These are phyloP conservation scores for Lentithecium fluviatile DNA, from an alignment of 495 filamentous ascomycete species.

Conservation along the genomic window DNA sequence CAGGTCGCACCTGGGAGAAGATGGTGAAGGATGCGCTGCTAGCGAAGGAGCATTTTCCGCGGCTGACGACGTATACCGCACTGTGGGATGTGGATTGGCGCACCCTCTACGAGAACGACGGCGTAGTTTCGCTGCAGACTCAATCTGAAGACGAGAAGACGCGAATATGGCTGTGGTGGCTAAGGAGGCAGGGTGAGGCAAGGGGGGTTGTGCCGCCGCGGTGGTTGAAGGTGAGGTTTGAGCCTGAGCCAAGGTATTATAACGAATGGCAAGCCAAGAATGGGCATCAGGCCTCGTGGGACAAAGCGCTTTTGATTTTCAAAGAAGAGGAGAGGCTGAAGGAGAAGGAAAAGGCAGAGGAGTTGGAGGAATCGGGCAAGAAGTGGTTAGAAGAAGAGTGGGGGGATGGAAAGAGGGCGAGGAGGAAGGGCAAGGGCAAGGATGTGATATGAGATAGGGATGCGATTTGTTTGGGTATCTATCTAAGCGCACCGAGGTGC, in stretches of 20 bases:
- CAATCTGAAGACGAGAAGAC: neutral
- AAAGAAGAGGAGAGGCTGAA: neutral
- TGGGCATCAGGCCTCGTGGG: neutral
- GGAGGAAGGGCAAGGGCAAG: neutral
- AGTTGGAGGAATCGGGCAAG: neutral
- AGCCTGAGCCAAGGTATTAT: neutral
- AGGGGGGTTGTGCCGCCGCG: constrained; percentile 1
- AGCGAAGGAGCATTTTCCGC: constrained; percentile 6
- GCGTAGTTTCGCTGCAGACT: neutral
- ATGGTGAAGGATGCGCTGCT: constrained; percentile 4
- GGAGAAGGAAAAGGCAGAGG: neutral
- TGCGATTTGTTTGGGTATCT: neutral
- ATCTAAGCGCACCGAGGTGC: neutral
- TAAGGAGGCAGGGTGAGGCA: neutral
- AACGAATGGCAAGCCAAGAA: too few species aligned
- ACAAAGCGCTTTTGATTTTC: neutral
- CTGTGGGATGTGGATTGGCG: neutral
- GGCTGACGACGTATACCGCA: neutral
- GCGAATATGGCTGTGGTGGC: neutral
- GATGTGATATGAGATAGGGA: neutral
- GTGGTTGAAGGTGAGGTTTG: constrained; percentile 11
- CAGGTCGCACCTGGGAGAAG: neutral
- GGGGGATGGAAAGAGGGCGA: neutral
- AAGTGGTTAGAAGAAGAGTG: constrained; percentile 14
- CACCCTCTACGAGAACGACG: neutral